Conservation (phyloP, 163 green algal species). For the Scenedesmus sp. region DNA sequence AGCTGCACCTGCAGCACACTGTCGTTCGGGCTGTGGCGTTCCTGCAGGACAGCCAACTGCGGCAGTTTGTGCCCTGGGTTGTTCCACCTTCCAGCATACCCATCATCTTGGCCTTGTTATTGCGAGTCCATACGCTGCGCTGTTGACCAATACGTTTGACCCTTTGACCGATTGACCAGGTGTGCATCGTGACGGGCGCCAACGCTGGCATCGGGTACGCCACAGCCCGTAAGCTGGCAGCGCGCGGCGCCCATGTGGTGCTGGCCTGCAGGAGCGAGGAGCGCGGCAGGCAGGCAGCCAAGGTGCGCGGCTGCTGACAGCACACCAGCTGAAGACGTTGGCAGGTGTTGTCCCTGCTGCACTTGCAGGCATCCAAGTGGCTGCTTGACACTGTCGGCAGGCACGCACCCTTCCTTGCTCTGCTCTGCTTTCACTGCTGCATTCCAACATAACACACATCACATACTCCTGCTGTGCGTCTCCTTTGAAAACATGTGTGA, state of each 20-base stretch:
- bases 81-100: no score
- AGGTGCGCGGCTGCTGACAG: neutral
- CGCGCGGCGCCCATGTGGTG: slow-evolving; percentile 72
- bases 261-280: slow-evolving; percentile 72
- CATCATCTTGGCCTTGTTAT: neutral
- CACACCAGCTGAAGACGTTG: neutral
- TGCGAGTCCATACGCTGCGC: neutral
- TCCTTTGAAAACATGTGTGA: neutral
- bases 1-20: neutral
- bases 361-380: no score
- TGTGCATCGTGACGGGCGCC: slow-evolving; percentile 80
- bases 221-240: slow-evolving; percentile 69
- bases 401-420: no score
- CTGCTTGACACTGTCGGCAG: no score
- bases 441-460: neutral
- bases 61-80: no score
- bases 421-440: neutral
- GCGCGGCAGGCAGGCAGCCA: slow-evolving; percentile 54
- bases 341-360: no score
- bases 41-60: no score
- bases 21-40: no score
- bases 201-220: slow-evolving; percentile 80
- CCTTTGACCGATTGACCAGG: slow-evolving; percentile 41
- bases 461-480: neutral
- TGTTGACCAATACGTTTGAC: neutral